phyloP scores from a whole-genome alignment of 345 rosid genomes.

The Populus davidiana region DNA sequence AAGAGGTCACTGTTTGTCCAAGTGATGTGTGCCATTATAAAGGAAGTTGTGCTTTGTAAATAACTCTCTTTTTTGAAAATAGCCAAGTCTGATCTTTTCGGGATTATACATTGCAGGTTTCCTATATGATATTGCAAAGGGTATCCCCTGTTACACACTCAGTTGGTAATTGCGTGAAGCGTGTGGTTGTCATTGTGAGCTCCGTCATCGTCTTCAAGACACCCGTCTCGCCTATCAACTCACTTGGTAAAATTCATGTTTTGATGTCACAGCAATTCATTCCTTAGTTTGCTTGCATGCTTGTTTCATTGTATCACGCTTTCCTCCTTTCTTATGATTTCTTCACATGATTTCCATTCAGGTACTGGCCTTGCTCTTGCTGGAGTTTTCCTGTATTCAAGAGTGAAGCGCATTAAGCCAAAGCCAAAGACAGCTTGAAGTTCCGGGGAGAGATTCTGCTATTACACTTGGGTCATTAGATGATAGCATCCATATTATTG shows the following conservation, averaged over 20 bases:
- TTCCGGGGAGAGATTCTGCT: not conserved
- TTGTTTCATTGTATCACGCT: not conserved
- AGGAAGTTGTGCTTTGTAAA: not conserved
- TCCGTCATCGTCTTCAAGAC: constrained; percentile 85
- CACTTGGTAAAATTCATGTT: constrained; percentile 52
- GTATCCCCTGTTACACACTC: constrained; percentile 98
- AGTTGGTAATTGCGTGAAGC: constrained; percentile 98
- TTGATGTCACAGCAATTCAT: not conserved
- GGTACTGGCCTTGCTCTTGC: constrained; percentile 95
- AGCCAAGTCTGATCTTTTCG: not conserved
- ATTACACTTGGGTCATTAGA: constrained; percentile 1
- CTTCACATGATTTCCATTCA: constrained; percentile 14
- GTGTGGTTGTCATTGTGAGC: constrained; percentile 99
- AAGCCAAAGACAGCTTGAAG: constrained; percentile 71
- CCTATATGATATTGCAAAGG: constrained; percentile 91
- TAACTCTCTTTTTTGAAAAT: not conserved
- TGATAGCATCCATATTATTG: not conserved
- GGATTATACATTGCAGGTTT: constrained; percentile 53
- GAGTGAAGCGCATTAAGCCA: constrained; percentile 89
- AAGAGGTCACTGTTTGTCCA: not conserved
- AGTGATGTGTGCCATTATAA: not conserved
- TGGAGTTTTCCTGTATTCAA: constrained; percentile 91
- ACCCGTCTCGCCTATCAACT: constrained; percentile 76
- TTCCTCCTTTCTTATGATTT: not conserved
- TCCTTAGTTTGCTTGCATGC: not conserved